Evolutionary conservation across 495 filamentous ascomycete species (phyloP), one percentile per base, ranked within the genome.

Genomic region (Penicillium egyptiacum): DNA sequence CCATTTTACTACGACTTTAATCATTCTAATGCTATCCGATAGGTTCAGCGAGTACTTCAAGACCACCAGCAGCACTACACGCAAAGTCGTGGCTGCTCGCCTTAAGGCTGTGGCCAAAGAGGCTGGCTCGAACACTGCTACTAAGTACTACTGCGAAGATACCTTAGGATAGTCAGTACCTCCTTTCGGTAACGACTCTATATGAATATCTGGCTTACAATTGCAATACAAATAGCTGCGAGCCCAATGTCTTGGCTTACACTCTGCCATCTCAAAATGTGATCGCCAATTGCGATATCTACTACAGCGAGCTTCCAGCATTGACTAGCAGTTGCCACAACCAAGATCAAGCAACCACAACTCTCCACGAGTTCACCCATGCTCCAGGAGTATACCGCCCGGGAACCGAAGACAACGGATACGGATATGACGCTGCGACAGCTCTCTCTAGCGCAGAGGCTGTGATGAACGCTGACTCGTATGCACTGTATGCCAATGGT

Each of bases 321-420:
- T 47, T 82, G 44, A 61, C 79, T 1, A 61, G 47, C 25, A 61
- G 55, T 3, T 87, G 84, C 71, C 81, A 85, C 57, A 72, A 58
- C 8, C 83, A 87, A 65, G 84, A 86, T 59, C 81, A 83, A 66
- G 75, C 77, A 2, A 83, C 79, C 35, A 87, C 83, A 9, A 77
- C 75, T 16, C 69, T 88, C 10, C 85, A 88, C 59, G 85, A 88
- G 72, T 69, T 81, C 53, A 86, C 85, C 14, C 85, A 88, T 58
- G 74, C 83, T 25, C 82, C 75, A 6, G 81, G 73, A 35, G 79
- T 82, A 11, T 80, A 76, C 61, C 72, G 62, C 50, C 80, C 80
- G 1, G 82, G 82, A 16, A 86, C 83, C 16, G 65, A 80, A 5
- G 85, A 87, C 63, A 54, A 72, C 44, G 82, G 70, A 33, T 88